These are phyloP conservation scores for Penicillium alfredii DNA, from an alignment of 495 filamentous ascomycete genomes.

Conservation along the genomic window DNA sequence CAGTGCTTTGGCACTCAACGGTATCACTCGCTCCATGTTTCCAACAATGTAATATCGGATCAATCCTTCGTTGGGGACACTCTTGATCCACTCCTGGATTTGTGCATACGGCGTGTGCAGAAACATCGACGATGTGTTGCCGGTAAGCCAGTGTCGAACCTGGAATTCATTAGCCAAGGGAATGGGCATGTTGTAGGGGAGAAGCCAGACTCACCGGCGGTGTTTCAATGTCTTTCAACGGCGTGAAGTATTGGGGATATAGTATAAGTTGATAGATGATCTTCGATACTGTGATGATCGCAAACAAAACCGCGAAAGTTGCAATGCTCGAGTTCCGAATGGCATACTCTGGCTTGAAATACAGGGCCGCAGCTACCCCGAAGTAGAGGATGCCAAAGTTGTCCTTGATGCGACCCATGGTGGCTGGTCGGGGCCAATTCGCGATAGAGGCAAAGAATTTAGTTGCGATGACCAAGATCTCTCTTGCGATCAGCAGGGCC, in stretches of 20 bases:
- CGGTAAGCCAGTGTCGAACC: conserved; percentile 33
- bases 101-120: conserved; percentile 49
- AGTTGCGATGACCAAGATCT: no score
- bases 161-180: conserved; percentile 7
- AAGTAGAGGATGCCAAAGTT: conserved; percentile 19
- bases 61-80: conserved; percentile 71
- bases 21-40: conserved; percentile 65
- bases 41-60: conserved; percentile 63
- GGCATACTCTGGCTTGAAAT: conserved; percentile 29
- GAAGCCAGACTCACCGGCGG: conserved; percentile 48
- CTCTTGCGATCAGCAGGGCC: no score
- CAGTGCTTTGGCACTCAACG: conserved; percentile 59
- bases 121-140: conserved; percentile 22
- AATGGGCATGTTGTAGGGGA: not conserved
- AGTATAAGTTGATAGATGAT: conserved; percentile 49
- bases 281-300: conserved; percentile 19
- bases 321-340: conserved; percentile 23
- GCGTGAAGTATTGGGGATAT: conserved; percentile 70
- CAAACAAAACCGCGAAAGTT: conserved; percentile 19
- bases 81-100: conserved; percentile 56
- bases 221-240: conserved; percentile 57
- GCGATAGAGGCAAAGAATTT: no score
- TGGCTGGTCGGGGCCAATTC: not conserved
- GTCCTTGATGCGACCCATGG: conserved; percentile 16
- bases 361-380: conserved; percentile 19